Evolutionary conservation across 352 stramenopile genomes (phyloP).

Genomic region (Globisporangium mamillatum): DNA sequence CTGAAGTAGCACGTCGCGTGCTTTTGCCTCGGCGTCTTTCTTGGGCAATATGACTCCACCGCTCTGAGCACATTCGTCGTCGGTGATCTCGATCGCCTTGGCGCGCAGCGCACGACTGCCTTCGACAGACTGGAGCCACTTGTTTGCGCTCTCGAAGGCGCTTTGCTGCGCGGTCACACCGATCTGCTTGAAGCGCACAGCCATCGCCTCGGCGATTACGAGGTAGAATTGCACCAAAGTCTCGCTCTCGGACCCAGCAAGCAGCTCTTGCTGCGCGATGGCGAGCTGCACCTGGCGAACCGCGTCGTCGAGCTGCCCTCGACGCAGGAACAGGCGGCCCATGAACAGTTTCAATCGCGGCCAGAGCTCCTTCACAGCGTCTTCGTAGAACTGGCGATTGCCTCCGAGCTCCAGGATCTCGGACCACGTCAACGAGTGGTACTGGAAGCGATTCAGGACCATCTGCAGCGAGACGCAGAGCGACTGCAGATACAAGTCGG

Average conservation of each 20-base stretch:
- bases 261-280: conserved; percentile 39
- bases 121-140: conserved; percentile 51
- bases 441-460: conserved; percentile 9
- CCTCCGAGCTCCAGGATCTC: conserved; percentile 31
- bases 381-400: conserved; percentile 12
- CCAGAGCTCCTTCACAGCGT: conserved; percentile 28
- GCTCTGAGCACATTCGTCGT: conserved; percentile 16
- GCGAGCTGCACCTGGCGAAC: conserved; percentile 44
- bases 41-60: conserved; percentile 32
- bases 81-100: conserved; percentile 42
- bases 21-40: conserved; percentile 49
- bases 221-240: conserved; percentile 56
- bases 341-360: conserved; percentile 49
- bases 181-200: conserved; percentile 53
- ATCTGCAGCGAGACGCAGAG: conserved; percentile 28
- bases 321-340: conserved; percentile 45
- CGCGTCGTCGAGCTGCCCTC: conserved; percentile 58
- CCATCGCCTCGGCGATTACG: conserved; percentile 45
- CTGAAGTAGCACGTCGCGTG: conserved; percentile 33
- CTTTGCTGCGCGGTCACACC: conserved; percentile 40
- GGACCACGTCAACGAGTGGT: conserved; percentile 27
- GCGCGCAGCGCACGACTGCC: conserved; percentile 38
- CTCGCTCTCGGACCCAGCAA: conserved; percentile 23
- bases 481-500: conserved; percentile 24
- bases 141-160: conserved; percentile 38